These are phyloP conservation scores for Trypanosoma grayi DNA, from an alignment of 208 protist species.

Conservation along the genomic window DNA sequence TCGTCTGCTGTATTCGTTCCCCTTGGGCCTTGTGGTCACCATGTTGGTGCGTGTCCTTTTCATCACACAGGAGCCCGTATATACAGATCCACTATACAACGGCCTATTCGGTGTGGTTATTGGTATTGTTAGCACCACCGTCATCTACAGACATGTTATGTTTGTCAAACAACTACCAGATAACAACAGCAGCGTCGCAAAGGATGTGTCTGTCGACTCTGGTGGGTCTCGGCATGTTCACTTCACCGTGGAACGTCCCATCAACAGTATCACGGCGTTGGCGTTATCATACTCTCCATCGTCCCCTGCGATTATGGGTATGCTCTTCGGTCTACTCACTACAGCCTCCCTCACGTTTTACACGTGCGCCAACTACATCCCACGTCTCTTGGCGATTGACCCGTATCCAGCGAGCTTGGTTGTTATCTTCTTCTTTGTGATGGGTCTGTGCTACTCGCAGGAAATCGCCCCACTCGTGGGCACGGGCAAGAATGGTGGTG, in stretches of 20 bases:
- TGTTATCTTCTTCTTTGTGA: conserved; percentile 41
- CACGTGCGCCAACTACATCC: conserved; percentile 67
- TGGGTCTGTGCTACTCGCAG: conserved; percentile 49
- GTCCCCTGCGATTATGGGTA: conserved; percentile 35
- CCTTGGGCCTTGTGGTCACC: conserved; percentile 55
- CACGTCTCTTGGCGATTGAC: conserved; percentile 66
- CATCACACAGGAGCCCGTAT: conserved; percentile 52
- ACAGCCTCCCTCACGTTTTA: conserved; percentile 51
- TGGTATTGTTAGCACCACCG: conserved; percentile 49
- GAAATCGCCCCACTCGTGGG: conserved; percentile 47
- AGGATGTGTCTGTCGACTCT: too few species aligned
- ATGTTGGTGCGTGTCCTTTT: conserved; percentile 76
- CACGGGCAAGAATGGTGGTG: conserved; percentile 1
- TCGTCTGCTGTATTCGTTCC: conserved; percentile 52
- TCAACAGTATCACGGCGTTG: conserved; percentile 44
- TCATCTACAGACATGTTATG: conserved; percentile 70
- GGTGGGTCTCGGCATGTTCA: conserved; percentile 14
- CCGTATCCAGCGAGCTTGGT: conserved; percentile 55
- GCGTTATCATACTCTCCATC: conserved; percentile 34
- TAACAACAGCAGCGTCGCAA: too few species aligned
- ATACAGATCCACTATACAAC: conserved; percentile 53
- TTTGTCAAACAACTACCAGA: too few species aligned
- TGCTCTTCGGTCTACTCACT: conserved; percentile 39
- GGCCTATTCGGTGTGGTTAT: conserved; percentile 58
- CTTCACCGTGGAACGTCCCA: background rate